phyloP scores from a whole-genome alignment of 148 eudicot genomes.

The Nepenthes gracilis region DNA sequence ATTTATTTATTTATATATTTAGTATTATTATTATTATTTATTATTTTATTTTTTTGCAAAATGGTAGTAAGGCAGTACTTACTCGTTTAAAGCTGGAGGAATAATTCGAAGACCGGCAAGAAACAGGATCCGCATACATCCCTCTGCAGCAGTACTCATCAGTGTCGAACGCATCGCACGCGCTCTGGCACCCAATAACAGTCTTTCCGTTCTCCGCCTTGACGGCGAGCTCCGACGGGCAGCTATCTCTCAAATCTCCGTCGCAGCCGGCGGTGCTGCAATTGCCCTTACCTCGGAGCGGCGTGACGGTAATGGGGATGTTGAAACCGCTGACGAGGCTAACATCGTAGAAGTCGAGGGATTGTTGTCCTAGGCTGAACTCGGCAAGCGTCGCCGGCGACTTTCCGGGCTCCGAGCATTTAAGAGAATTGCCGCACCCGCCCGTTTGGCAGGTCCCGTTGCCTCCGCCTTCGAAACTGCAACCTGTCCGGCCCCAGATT shows the following conservation, averaged over 20 bases:
- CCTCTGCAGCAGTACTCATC: too few relatives aligned
- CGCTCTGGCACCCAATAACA: too few relatives aligned
- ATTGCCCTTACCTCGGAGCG: constrained; percentile 21
- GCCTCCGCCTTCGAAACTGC: constrained; percentile 25
- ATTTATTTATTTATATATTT: too few relatives aligned
- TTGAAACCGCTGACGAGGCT: constrained; percentile 37
- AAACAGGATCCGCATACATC: too few relatives aligned
- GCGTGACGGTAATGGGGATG: constrained; percentile 18
- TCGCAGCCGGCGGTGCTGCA: constrained; percentile 27
- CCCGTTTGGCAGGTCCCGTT: constrained; percentile 33
- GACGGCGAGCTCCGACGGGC: constrained; percentile 28
- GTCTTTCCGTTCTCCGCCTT: background rate
- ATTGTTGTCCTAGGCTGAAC: constrained; percentile 19
- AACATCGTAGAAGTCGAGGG: constrained; percentile 24
- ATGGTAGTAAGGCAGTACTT: too few relatives aligned
- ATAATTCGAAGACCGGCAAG: too few relatives aligned
- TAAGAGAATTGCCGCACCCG: constrained; percentile 17
- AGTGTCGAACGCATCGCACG: too few relatives aligned
- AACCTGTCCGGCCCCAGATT: constrained; percentile 32
- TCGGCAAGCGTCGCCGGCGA: constrained; percentile 29
- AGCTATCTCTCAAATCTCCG: constrained; percentile 16
- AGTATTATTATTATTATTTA: too few relatives aligned
- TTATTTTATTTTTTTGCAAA: too few relatives aligned
- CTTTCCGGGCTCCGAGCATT: constrained; percentile 18
- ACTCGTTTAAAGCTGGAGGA: too few relatives aligned